Evolutionary conservation across 2,329 filamentous ascomycete genomes (phyloP), one percentile per base, ranked within the genome.

Genomic region (Nigrospora oryzae): DNA sequence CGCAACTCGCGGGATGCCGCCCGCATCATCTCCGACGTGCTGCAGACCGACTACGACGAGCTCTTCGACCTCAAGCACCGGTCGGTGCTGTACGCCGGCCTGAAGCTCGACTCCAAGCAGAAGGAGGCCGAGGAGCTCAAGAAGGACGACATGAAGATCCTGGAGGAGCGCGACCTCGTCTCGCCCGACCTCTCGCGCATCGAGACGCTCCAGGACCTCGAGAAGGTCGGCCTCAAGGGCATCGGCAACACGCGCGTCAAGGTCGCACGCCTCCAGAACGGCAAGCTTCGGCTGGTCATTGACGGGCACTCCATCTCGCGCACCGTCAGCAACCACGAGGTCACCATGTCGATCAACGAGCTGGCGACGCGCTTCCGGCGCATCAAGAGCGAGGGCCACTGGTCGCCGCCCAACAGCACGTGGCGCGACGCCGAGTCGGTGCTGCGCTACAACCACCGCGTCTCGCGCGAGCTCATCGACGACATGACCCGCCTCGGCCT

Each of bases 21-120:
- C 17, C 52, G 55, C 13, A 60, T 72, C 45, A 51, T 72, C 28
- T 60, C 64, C 39, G 65, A 66, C 41, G 62, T 68, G 30, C 60
- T 71, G 19, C 67, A 70, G 56, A 70, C 67, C 15, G 67, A 71
- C 53, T 71, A 71, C 44, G 64, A 70, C 40, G 68, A 71, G 56
- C 64, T 71, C 37, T 71, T 71, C 42, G 68, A 71, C 54, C 56
- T 70, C 61, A 67, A 64, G 51, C 63, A 69, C 51, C 43, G 54
- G 42, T 70, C 68, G 16, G 59, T 69, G 17, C 60, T 71, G 14
- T 70, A 61, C 42, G 64, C 67, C 3, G 68, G 68, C 15, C 56
- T 68, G 34, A 62, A 62, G 55, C 62, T 70, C 45, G 63, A 68
- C 50, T 52, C 64, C 48, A 55, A 65, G 47, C 58, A 65, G 42